A percentile compares a stretch with the other conserved stretches of the same genome.
Conservation (phyloP, 2,329 filamentous ascomycete species). For the Arachnopeziza araneosa region DNA sequence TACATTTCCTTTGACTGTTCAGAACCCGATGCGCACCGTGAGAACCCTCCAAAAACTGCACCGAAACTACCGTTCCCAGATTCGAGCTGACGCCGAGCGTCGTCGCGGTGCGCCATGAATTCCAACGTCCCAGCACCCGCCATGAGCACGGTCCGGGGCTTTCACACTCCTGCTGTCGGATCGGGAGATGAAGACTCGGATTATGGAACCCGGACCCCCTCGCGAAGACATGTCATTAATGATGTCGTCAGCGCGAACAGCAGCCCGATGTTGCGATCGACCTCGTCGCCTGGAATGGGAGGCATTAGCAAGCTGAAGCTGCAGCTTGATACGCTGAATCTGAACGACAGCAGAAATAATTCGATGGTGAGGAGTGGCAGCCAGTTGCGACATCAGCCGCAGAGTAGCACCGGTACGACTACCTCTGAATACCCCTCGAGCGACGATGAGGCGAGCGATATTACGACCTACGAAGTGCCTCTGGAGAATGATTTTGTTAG, state of each 20-base stretch:
- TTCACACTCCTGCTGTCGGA: conserved; percentile 33
- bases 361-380: conserved; percentile 51
- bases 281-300: conserved; percentile 45
- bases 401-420: conserved; percentile 32
- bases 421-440: conserved; percentile 38
- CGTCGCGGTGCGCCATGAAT: conserved; percentile 32
- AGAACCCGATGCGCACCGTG: conserved; percentile 28
- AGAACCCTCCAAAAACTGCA: conserved; percentile 29
- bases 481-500: conserved; percentile 83
- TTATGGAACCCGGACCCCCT: conserved; percentile 37
- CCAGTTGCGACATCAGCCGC: conserved; percentile 45
- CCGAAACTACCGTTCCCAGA: conserved; percentile 31
- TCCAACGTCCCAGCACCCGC: conserved; percentile 18
- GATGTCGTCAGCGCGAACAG: conserved; percentile 50
- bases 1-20: conserved; percentile 14
- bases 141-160: conserved; percentile 30
- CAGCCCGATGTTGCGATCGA: conserved; percentile 52
- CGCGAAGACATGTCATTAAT: conserved; percentile 29
- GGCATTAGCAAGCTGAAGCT: conserved; percentile 79
- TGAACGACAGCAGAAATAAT: conserved; percentile 49
- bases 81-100: conserved; percentile 30
- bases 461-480: conserved; percentile 78
- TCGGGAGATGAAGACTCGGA: conserved; percentile 53
- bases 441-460: conserved; percentile 61
- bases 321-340: conserved; percentile 72